These are phyloP conservation scores for Phytopythium litorale DNA, from an alignment of 352 stramenopile species.

Conservation along the genomic window DNA sequence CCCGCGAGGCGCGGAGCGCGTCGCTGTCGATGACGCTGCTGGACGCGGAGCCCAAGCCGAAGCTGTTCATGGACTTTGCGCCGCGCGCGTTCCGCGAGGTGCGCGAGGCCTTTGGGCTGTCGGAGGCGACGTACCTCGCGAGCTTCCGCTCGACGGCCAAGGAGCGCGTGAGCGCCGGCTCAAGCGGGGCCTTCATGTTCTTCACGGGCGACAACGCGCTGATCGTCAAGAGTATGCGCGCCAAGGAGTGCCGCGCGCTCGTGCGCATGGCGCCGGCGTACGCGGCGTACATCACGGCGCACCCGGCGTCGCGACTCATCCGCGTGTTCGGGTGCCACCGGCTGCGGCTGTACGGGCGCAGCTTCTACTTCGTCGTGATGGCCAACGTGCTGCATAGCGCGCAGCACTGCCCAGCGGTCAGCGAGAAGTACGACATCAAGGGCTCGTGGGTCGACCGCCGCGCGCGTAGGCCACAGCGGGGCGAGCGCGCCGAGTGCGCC, in stretches of 20 bases:
- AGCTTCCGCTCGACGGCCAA: constrained; percentile 76
- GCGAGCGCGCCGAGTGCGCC: constrained; percentile 57
- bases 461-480: constrained; percentile 37
- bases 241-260: constrained; percentile 70
- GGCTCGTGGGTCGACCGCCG: constrained; percentile 69
- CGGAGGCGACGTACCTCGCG: constrained; percentile 63
- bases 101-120: constrained; percentile 52
- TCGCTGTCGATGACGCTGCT: constrained; percentile 4
- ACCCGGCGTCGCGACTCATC: constrained; percentile 70
- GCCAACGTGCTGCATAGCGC: constrained; percentile 69
- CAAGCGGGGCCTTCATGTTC: constrained; percentile 80
- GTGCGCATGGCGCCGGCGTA: constrained; percentile 73
- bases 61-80: constrained; percentile 75
- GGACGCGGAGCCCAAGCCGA: constrained; percentile 34
- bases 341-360: constrained; percentile 72
- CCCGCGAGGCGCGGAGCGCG: background rate
- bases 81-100: constrained; percentile 65
- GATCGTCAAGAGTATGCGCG: constrained; percentile 77
- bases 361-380: constrained; percentile 84
- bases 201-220: constrained; percentile 72
- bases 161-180: constrained; percentile 73
- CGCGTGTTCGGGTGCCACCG: constrained; percentile 86
- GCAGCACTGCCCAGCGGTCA: constrained; percentile 50
- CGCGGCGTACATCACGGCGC: constrained; percentile 47
- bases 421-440: constrained; percentile 77